Evolutionary conservation across 495 filamentous ascomycete species (phyloP), one percentile per base, ranked within the genome.

Genomic region (Entonaema liquescens): DNA sequence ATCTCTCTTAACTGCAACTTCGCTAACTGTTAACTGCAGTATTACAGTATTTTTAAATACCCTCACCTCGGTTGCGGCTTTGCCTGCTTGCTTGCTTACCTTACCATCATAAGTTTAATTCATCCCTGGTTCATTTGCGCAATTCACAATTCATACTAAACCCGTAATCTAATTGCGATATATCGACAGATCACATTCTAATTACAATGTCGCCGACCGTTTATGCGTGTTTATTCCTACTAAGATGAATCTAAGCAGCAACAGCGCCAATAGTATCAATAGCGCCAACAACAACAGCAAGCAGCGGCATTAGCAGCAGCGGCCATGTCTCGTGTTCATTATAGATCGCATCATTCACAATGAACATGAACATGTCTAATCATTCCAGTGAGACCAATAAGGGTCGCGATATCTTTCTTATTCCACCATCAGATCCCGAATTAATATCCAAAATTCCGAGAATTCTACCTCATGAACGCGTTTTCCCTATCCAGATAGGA

Each of bases 401-500:
- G 68, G 71, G 66, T 65, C 70, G 68, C 70, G 59, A 69, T 29
- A 58, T 19, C 59, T 76, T 74, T 9, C 65, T 70, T 62, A 35
- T 72, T 54, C 73, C 73, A 9, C 73, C 75, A n/a, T 71, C 73
- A 21, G 70, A 74, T 40, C 63, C 73, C 25, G 66, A 74, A 59
- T 68, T 74, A 21, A 77, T 82, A 53, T 72, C 77, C 64, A 79
- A 83, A 52, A 90, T 90, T 11, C 88, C 88, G 21, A 82, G 79
- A 35, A 86, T 89, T 57, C 78, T 90, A 25, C 88, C 88, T 0
- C 88, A 89, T 72, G 88, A 89, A 79, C 87, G 85, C 49, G 88
- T 97, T 2, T 98, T 97, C 76, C 89, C 95, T 3, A 95, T 98
- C 63, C 95, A 98, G 82, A 95, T 98, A 65, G 95, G 95, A 36